Evolutionary conservation across 768 basidiomycete species (phyloP).

Genomic region (Terana coerulea): DNA sequence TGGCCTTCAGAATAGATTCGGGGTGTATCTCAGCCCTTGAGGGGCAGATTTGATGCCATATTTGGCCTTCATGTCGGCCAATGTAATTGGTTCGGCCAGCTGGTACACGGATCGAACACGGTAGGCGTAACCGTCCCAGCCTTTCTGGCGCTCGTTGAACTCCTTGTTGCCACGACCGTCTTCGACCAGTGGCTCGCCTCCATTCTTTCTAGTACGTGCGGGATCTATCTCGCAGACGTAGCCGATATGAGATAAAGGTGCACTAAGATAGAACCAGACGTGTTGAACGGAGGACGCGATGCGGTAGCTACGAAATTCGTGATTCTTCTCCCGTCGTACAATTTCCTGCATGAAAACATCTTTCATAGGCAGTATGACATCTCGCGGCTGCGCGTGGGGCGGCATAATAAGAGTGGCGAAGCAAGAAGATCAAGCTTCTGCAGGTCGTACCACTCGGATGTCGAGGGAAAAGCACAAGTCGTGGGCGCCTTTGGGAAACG

Average conservation of each 20-base stretch:
- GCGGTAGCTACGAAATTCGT: constrained; percentile 31
- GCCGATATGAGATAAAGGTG: constrained; percentile 22
- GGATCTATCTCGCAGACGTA: constrained; percentile 29
- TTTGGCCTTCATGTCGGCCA: constrained; percentile 17
- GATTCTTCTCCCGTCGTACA: background rate
- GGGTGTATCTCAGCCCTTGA: constrained; percentile 16
- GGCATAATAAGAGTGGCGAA: too few relatives aligned
- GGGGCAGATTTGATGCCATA: constrained; percentile 20
- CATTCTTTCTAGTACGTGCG: constrained; percentile 20
- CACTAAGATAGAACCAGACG: constrained; percentile 28
- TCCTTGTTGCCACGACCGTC: constrained; percentile 24
- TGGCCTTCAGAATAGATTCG: background rate
- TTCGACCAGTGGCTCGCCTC: constrained; percentile 20
- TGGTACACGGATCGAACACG: constrained; percentile 20
- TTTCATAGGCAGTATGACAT: background rate
- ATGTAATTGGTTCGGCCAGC: constrained; percentile 15
- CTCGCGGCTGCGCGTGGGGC: too few relatives aligned
- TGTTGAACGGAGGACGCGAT: constrained; percentile 22
- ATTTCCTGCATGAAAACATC: background rate
- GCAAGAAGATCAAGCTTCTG: too few relatives aligned
- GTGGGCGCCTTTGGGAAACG: too few relatives aligned
- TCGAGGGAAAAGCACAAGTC: too few relatives aligned
- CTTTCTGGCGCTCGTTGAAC: constrained; percentile 22
- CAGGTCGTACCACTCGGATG: too few relatives aligned
- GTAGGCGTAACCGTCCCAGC: constrained; percentile 25